phyloP scores from a whole-genome alignment of 495 filamentous ascomycete genomes.

The Glutinoglossum americanum region DNA sequence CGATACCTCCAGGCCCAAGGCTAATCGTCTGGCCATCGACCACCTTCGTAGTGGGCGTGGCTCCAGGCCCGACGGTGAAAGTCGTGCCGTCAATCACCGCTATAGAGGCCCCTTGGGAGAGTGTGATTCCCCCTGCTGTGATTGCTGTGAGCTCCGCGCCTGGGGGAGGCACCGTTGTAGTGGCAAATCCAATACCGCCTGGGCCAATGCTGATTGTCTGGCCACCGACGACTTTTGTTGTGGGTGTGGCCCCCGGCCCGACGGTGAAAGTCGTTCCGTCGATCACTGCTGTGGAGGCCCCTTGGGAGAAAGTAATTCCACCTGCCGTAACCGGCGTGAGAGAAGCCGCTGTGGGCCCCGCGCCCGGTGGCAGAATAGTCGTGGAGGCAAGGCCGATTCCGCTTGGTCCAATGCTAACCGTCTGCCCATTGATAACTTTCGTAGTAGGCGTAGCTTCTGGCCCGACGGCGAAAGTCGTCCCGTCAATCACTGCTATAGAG shows the following conservation, averaged over 20 bases:
- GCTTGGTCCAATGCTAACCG: slow-evolving; percentile 4
- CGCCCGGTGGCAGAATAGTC: slow-evolving; percentile 14
- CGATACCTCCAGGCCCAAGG: slow-evolving; percentile 14
- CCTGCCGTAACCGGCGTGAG: slow-evolving; percentile 19
- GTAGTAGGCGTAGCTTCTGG: slow-evolving; percentile 18
- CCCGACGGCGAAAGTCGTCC: slow-evolving; percentile 22
- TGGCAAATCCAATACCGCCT: slow-evolving; percentile 18
- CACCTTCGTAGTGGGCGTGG: slow-evolving; percentile 20
- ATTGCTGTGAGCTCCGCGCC: slow-evolving; percentile 16
- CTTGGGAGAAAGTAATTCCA: slow-evolving; percentile 22
- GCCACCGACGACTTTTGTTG: slow-evolving; percentile 18
- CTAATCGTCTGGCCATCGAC: slow-evolving; percentile 15
- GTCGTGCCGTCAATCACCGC: slow-evolving; percentile 25
- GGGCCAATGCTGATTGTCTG: slow-evolving; percentile 9
- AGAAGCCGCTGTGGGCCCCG: slow-evolving; percentile 17
- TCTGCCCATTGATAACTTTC: slow-evolving; percentile 18
- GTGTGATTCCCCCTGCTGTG: slow-evolving; percentile 19
- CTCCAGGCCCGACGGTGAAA: slow-evolving; percentile 17
- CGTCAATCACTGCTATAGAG: slow-evolving; percentile 22
- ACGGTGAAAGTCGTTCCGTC: slow-evolving; percentile 24
- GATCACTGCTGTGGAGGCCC: slow-evolving; percentile 22
- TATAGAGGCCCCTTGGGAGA: slow-evolving; percentile 20
- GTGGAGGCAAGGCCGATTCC: slow-evolving; percentile 19
- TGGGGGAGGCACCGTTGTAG: slow-evolving; percentile 16
- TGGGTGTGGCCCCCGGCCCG: slow-evolving; percentile 16